Percentiles rank a stretch among this genome's conserved stretches.
These are phyloP conservation scores for Arthrinium phaeospermum DNA, from an alignment of 2,329 filamentous ascomycete genomes.

Conservation along the genomic window DNA sequence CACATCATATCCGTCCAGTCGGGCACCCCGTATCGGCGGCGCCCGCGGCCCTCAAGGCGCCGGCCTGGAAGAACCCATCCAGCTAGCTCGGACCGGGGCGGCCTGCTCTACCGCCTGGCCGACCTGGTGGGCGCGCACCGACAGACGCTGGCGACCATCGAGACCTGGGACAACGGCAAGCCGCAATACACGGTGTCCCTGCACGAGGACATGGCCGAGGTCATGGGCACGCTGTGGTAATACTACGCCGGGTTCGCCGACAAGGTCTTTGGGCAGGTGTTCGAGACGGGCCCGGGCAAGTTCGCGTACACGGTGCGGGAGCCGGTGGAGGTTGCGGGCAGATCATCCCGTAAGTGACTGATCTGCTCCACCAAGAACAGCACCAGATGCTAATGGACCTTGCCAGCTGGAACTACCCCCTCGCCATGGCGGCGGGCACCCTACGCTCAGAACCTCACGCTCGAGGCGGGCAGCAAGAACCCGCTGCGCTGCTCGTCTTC, in stretches of 20 bases:
- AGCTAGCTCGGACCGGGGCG: slow-evolving; percentile 74
- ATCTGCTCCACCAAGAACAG: too few species aligned
- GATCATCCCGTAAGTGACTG: slow-evolving; percentile 74
- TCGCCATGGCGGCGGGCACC: slow-evolving; percentile 74
- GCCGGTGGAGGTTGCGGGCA: slow-evolving; percentile 83
- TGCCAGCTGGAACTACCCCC: slow-evolving; percentile 90
- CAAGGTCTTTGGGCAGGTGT: slow-evolving; percentile 87
- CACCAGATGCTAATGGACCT: too few species aligned
- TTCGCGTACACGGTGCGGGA: slow-evolving; percentile 86
- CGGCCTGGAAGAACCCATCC: slow-evolving; percentile 67
- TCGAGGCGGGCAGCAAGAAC: slow-evolving; percentile 78
- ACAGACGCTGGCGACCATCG: slow-evolving; percentile 78
- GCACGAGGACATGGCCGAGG: slow-evolving; percentile 70
- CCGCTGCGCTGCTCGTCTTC: slow-evolving; percentile 83
- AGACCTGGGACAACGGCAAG: slow-evolving; percentile 90
- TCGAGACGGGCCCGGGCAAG: slow-evolving; percentile 77
- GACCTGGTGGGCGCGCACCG: slow-evolving; percentile 79
- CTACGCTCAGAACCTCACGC: slow-evolving; percentile 82
- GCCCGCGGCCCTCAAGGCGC: slow-evolving; percentile 80
- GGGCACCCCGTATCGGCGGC: slow-evolving; percentile 85
- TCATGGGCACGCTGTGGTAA: slow-evolving; percentile 73
- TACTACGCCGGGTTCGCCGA: slow-evolving; percentile 93
- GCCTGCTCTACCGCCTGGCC: slow-evolving; percentile 75
- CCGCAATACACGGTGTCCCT: slow-evolving; percentile 76
- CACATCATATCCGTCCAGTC: slow-evolving; percentile 83